These are phyloP conservation scores for Dionaea muscipula DNA, from an alignment of 179 eudicot species.

Conservation along the genomic window DNA sequence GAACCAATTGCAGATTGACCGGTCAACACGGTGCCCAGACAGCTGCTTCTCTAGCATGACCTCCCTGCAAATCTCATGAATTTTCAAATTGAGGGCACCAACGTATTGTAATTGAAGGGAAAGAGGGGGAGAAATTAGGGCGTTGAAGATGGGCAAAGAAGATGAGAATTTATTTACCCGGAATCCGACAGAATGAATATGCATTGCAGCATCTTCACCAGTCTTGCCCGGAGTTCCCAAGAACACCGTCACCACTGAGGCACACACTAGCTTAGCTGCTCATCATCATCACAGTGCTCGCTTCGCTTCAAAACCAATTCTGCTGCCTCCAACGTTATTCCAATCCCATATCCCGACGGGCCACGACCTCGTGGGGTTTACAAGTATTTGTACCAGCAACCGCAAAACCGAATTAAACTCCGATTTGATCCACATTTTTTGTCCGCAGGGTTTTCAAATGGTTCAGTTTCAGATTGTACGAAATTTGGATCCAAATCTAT, in stretches of 20 bases:
- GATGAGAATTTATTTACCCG: constrained; percentile 32
- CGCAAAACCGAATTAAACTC: no score
- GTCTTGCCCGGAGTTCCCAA: neutral
- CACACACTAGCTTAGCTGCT: neutral
- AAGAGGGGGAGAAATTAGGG: constrained; percentile 2
- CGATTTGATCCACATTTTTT: no score
- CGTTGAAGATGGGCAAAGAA: constrained; percentile 1
- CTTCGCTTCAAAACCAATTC: no score
- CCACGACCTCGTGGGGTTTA: no score
- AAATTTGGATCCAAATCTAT: no score
- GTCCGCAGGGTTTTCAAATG: no score
- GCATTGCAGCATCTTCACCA: constrained; percentile 67
- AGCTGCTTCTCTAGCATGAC: constrained; percentile 92
- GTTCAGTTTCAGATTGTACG: no score
- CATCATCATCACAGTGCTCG: no score
- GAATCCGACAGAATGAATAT: constrained; percentile 86
- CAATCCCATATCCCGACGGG: no score
- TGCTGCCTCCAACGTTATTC: no score
- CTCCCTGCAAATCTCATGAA: constrained; percentile 40
- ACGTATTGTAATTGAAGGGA: neutral
- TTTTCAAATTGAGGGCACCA: neutral
- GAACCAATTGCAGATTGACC: constrained; percentile 87
- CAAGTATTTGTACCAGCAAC: no score
- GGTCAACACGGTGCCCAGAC: constrained; percentile 79
- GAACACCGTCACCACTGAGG: neutral